phyloP scores from a whole-genome alignment of 2,329 filamentous ascomycete species.

The Pseudocercospora vitis region DNA sequence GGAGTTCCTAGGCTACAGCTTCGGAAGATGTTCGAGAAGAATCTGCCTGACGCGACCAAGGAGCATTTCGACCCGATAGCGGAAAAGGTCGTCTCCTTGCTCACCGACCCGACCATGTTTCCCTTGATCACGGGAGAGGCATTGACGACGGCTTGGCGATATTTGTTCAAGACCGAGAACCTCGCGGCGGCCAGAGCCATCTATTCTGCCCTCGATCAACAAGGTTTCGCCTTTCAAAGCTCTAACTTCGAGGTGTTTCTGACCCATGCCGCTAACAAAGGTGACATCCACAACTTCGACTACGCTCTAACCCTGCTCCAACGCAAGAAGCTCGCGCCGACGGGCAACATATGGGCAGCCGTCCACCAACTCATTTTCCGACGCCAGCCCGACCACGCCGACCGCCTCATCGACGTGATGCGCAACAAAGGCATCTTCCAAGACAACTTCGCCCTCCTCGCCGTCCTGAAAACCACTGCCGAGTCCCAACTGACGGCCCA shows the following conservation, averaged over 20 bases:
- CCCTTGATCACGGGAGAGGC: slow-evolving; percentile 25
- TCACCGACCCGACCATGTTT: slow-evolving; percentile 12
- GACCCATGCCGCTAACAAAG: slow-evolving; percentile 22
- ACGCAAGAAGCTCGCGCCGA: slow-evolving; percentile 19
- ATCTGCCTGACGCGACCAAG: neutral
- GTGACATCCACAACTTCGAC: slow-evolving; percentile 33
- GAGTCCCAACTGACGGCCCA: slow-evolving; percentile 20
- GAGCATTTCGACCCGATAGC: neutral
- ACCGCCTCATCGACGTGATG: slow-evolving; percentile 27
- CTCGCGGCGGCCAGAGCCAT: slow-evolving; percentile 24
- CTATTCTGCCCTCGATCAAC: slow-evolving; percentile 21
- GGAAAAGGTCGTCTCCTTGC: slow-evolving; percentile 22
- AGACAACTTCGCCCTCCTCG: slow-evolving; percentile 14
- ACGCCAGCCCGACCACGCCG: slow-evolving; percentile 14
- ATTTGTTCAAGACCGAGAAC: slow-evolving; percentile 23
- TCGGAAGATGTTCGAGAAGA: neutral
- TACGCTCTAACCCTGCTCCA: slow-evolving; percentile 31
- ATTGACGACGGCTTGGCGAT: slow-evolving; percentile 25
- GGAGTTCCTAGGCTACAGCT: neutral
- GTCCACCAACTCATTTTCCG: slow-evolving; percentile 29
- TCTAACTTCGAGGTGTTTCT: slow-evolving; percentile 30
- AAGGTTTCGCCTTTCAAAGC: slow-evolving; percentile 17
- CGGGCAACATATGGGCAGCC: slow-evolving; percentile 28
- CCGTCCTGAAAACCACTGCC: slow-evolving; percentile 16
- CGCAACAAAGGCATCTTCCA: slow-evolving; percentile 26